Conservation (phyloP, 2,329 filamentous ascomycete species). For the Didymella segeticola region DNA sequence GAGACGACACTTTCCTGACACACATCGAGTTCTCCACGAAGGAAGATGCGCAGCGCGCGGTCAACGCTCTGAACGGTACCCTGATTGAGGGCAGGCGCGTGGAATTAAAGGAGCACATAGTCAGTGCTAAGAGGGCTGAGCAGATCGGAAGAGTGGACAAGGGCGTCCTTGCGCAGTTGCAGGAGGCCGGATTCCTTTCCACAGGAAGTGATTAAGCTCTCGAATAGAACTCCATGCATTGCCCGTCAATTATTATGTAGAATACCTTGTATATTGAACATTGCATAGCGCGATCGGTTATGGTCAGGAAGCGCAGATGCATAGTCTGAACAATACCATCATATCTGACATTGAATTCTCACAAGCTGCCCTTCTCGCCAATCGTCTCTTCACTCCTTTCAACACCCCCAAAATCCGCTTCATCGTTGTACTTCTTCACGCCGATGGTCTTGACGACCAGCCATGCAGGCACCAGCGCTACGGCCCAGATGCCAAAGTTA, state of each 20-base stretch:
- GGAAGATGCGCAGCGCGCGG: constrained; percentile 28
- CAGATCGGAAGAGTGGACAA: constrained; percentile 25
- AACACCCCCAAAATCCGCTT: background rate
- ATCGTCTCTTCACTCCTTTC: constrained; percentile 7
- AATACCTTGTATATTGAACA: background rate
- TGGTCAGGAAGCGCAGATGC: background rate
- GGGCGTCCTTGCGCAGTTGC: constrained; percentile 18
- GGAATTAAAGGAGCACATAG: background rate
- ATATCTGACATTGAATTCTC: background rate
- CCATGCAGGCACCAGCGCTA: constrained; percentile 69
- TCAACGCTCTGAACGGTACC: constrained; percentile 19
- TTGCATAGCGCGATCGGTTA: background rate
- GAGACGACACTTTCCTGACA: constrained; percentile 13
- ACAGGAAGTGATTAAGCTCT: background rate
- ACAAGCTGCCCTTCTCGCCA: background rate
- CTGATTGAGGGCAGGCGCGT: constrained; percentile 23
- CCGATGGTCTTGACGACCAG: constrained; percentile 65
- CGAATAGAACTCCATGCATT: background rate
- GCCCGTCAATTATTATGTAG: background rate
- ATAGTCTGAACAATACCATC: background rate
- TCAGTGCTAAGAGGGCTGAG: constrained; percentile 19
- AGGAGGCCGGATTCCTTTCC: constrained; percentile 14
- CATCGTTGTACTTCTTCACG: constrained; percentile 29
- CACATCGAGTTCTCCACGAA: constrained; percentile 34
- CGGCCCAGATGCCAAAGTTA: constrained; percentile 70